phyloP scores from a whole-genome alignment of 2,329 filamentous ascomycete genomes.

The Fusarium staphyleae region DNA sequence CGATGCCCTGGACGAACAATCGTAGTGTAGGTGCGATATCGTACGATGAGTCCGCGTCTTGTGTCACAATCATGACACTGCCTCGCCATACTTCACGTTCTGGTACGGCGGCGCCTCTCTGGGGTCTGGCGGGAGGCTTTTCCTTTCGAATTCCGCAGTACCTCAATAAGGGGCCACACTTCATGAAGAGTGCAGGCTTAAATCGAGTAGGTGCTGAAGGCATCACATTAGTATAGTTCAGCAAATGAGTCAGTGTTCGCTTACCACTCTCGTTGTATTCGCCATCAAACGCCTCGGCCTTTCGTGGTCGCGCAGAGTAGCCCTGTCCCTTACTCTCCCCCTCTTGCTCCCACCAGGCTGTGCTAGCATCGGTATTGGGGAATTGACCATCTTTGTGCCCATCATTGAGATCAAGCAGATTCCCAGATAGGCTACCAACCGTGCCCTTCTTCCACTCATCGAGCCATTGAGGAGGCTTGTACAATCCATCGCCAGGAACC shows the following conservation, averaged over 20 bases:
- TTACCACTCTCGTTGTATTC: conserved; percentile 71
- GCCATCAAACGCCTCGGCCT: conserved; percentile 70
- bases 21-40: conserved; percentile 78
- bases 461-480: conserved; percentile 66
- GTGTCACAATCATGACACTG: conserved; percentile 93
- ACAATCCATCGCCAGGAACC: conserved; percentile 61
- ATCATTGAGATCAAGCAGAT: conserved; percentile 71
- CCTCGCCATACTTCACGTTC: conserved; percentile 90
- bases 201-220: conserved; percentile 71
- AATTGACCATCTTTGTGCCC: conserved; percentile 50
- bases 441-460: conserved; percentile 77
- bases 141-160: conserved; percentile 85
- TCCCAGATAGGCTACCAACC: conserved; percentile 65
- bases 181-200: conserved; percentile 82
- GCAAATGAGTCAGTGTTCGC: conserved; percentile 21
- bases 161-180: conserved; percentile 87
- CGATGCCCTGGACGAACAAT: conserved; percentile 86
- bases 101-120: conserved; percentile 35
- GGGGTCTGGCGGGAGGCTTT: conserved; percentile 48
- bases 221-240: conserved; percentile 18
- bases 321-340: conserved; percentile 57
- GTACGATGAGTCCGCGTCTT: conserved; percentile 84
- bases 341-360: conserved; percentile 80
- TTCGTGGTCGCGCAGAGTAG: conserved; percentile 56
- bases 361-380: conserved; percentile 55